These are phyloP conservation scores for Mortierella claussenii DNA, from an alignment of 192 early-diverging fungal species.

Conservation along the genomic window DNA sequence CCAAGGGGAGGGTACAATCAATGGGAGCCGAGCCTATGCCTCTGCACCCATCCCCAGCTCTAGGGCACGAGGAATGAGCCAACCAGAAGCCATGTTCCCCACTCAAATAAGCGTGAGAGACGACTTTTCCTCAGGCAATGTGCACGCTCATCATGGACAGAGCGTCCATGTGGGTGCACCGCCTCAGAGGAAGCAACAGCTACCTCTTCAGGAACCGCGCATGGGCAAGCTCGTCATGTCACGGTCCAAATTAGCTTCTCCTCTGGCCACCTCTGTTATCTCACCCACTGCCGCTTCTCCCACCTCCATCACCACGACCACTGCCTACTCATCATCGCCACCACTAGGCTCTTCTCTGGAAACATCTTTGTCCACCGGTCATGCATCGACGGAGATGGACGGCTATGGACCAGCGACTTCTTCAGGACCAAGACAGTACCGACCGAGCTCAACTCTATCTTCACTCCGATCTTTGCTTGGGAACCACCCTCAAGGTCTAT, in stretches of 20 bases:
- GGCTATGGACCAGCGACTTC: background rate
- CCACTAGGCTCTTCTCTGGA: slow-evolving; percentile 13
- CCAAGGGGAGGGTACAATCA: background rate
- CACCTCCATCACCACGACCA: background rate
- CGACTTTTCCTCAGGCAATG: background rate
- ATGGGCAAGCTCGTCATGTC: slow-evolving; percentile 37
- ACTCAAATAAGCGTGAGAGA: background rate
- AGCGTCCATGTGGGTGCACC: slow-evolving; percentile 2
- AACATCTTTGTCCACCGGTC: background rate
- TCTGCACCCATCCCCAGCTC: slow-evolving; percentile 40
- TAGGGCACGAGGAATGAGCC: slow-evolving; percentile 19
- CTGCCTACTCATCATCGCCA: background rate
- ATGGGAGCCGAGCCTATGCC: slow-evolving; percentile 2
- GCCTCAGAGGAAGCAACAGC: slow-evolving; percentile 6
- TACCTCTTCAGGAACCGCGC: background rate
- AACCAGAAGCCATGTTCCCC: slow-evolving; percentile 6
- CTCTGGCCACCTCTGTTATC: slow-evolving; percentile 1
- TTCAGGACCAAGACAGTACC: slow-evolving; percentile 1
- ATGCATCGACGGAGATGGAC: background rate
- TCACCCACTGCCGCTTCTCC: background rate
- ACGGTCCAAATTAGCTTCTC: slow-evolving; percentile 28
- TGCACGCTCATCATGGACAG: background rate
- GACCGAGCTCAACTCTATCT: slow-evolving; percentile 46
- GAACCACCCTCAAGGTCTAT: slow-evolving; percentile 47
- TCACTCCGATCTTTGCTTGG: slow-evolving; percentile 46